Evolutionary conservation across 257 asterid genomes (phyloP), one percentile per base, ranked within the genome.

Genomic region (Leonotis leonurus): DNA sequence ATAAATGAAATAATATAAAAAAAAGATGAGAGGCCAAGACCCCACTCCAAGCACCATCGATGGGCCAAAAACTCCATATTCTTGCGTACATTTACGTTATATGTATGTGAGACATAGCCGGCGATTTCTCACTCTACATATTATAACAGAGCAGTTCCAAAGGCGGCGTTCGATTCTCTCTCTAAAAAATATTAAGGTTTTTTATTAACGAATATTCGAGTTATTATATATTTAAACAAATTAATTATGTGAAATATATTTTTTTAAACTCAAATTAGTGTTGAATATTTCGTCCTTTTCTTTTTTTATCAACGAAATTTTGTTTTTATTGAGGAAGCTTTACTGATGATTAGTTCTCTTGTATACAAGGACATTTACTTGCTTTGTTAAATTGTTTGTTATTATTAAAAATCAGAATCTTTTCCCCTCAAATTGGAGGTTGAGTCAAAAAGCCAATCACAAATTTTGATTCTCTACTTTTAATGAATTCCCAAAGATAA

Each of bases 41-140:
- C n/a, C n/a, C n/a, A n/a, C n/a, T n/a, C n/a, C n/a, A n/a, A n/a
- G n/a, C n/a, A n/a, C n/a, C n/a, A n/a, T n/a, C n/a, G n/a, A n/a
- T n/a, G n/a, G n/a, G n/a, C n/a, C n/a, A n/a, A n/a, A n/a, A 54
- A 21, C 4, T 2, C 55, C 27, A 40, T 66, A 45, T 64, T 56
- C 53, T 43, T 33, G 6, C 20, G 27, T 13, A 22, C 56, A 39
- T 63, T 70, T 58, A 56, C 60, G 59, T 25, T 2, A 59, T 29
- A n/a, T n/a, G n/a, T n/a, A n/a, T n/a, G n/a, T n/a, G n/a, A n/a
- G n/a, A n/a, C n/a, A n/a, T n/a, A 49, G 59, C 76, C 83, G 81
- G 88, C 83, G 64, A 60, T 24, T 67, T 78, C 73, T 68, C 73
- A 70, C 33, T 63, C 56, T 65, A 65, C 29, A 68, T n/a, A n/a